Evolutionary conservation across 345 rosid species (phyloP), one percentile per base, ranked within the genome.

Genomic region (Sisymbrium altissimum): DNA sequence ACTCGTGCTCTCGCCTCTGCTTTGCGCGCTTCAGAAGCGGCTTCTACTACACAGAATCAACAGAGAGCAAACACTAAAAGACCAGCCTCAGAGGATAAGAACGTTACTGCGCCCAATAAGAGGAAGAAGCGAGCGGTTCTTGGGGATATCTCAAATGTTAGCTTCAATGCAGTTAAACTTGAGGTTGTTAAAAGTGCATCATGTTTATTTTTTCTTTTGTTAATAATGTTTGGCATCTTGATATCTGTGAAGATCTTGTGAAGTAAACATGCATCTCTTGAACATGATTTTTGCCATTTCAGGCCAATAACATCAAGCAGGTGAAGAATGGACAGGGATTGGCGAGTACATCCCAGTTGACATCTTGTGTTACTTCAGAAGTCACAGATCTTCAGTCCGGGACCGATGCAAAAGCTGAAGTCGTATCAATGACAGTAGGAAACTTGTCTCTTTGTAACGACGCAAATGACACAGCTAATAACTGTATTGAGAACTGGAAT

Each of bases 1-100:
- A 93, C 98, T 48, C 96, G 98, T 41, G 77, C 98, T 64, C 75
- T 84, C 73, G 92, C 87, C 29, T 88, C 97, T 63, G 85, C 86
- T 25, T 77, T 89, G 71, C 66, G 70, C 30, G 70, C 84, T 70
- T 69, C 70, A 6, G 79, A 63, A 77, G 80, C 81, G 48, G 11
- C 79, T 43, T 62, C 65, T 33, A 29, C 56, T 18, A 64, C 80
- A 66, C 81, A 74, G 68, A 83, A 76, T 60, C 82, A 66, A 73
- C 83, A 79, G 64, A 80, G 56, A 80, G 77, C 57, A 79, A 86
- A 79, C 71, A 39, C 80, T 19, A 85, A 86, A 83, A 81, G 89
- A 79, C 68, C 88, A 69, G 83, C 86, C 76, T 83, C 71, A 75
- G 93, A 82, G 56, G 88, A 84, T 80, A 76, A 54, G 54, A 82